Percentiles rank a stretch among this genome's conserved stretches.
phyloP scores from a whole-genome alignment of 2,329 filamentous ascomycete genomes.

The Ophiocordyceps camponoti-leonardi region DNA sequence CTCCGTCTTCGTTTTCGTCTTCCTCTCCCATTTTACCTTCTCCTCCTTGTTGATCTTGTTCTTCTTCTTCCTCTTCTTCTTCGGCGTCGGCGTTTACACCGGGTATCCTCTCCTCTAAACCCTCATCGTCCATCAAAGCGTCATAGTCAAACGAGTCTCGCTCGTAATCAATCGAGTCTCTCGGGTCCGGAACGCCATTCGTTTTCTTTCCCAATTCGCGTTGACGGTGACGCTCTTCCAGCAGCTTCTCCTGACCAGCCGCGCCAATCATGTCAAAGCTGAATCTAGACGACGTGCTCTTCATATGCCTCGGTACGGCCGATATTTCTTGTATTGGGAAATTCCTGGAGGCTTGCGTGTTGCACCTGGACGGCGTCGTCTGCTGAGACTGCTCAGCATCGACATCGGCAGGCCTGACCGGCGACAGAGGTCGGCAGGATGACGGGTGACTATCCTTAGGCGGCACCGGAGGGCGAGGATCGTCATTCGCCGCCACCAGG shows the following conservation, averaged over 20 bases:
- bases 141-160: slow-evolving; percentile 44
- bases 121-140: slow-evolving; percentile 47
- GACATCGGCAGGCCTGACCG: slow-evolving; percentile 4
- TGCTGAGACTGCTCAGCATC: slow-evolving; percentile 6
- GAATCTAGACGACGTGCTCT: slow-evolving; percentile 63
- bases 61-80: slow-evolving; percentile 3
- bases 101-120: slow-evolving; percentile 49
- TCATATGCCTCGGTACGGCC: slow-evolving; percentile 45
- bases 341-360: slow-evolving; percentile 28
- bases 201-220: slow-evolving; percentile 44
- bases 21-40: slow-evolving; percentile 4
- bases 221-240: slow-evolving; percentile 58
- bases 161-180: slow-evolving; percentile 45
- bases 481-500: slow-evolving; percentile 2
- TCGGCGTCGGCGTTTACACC: slow-evolving; percentile 22
- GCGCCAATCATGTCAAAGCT: slow-evolving; percentile 67
- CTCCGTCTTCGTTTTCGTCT: neutral
- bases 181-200: slow-evolving; percentile 16
- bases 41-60: neutral
- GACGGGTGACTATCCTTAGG: slow-evolving; percentile 17
- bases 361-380: slow-evolving; percentile 10
- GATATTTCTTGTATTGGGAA: slow-evolving; percentile 32
- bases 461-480: slow-evolving; percentile 18
- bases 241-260: slow-evolving; percentile 47
- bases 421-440: slow-evolving; percentile 7